phyloP scores from a whole-genome alignment of 768 basidiomycete species.

The Polyporus arcularius region DNA sequence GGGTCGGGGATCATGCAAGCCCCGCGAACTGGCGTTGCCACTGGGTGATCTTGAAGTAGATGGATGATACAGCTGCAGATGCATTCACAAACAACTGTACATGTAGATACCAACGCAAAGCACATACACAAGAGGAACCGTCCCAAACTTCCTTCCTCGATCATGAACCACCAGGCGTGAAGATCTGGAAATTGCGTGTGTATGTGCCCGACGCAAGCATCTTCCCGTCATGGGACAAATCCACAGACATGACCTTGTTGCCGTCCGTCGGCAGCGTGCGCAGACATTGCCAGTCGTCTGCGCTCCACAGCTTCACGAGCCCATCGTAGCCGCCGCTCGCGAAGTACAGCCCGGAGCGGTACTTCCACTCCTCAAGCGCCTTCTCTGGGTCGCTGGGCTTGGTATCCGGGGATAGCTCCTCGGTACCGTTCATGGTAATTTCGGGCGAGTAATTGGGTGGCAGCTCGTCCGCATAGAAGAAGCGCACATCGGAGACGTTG shows the following conservation, averaged over 20 bases:
- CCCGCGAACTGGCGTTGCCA: too few relatives aligned
- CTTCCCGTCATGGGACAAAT: constrained; percentile 80
- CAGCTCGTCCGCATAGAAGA: constrained; percentile 75
- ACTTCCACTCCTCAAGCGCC: constrained; percentile 69
- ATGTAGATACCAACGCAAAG: neutral
- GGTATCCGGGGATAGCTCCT: constrained; percentile 13
- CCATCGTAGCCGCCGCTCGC: constrained; percentile 95
- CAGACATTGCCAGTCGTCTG: constrained; percentile 96
- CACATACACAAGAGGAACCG: neutral
- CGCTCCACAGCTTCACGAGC: constrained; percentile 93
- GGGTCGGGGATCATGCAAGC: neutral
- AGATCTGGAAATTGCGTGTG: constrained; percentile 93
- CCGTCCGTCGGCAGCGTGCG: constrained; percentile 88
- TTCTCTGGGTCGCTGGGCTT: constrained; percentile 27
- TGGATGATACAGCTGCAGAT: neutral
- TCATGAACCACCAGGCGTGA: constrained; percentile 63
- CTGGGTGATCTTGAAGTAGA: too few relatives aligned
- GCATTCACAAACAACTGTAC: neutral
- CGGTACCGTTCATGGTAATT: constrained; percentile 51
- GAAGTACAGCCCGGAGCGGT: constrained; percentile 88
- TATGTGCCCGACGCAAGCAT: constrained; percentile 89
- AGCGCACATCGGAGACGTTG: constrained; percentile 93
- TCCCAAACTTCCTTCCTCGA: neutral
- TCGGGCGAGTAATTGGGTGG: constrained; percentile 33
- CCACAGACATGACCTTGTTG: constrained; percentile 99